Evolutionary conservation across 2,329 filamentous ascomycete genomes (phyloP).

Genomic region (Colletotrichum tanaceti): DNA sequence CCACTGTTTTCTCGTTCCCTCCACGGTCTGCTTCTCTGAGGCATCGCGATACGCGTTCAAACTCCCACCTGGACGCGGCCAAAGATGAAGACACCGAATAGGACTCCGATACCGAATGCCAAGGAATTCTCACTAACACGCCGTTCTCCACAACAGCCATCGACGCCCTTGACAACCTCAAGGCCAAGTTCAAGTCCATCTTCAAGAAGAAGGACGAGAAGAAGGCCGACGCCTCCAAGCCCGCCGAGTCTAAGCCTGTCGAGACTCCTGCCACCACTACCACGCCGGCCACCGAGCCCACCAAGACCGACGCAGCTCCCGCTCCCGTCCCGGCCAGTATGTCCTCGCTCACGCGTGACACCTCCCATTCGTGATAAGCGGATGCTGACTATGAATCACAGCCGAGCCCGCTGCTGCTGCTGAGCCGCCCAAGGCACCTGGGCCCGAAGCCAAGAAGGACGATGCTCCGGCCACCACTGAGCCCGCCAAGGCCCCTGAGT

Average conservation of each 20-base stretch:
- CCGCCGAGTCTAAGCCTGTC: slow-evolving; percentile 42
- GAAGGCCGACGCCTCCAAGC: slow-evolving; percentile 47
- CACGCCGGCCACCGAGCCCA: slow-evolving; percentile 46
- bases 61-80: not conserved
- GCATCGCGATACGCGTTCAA: too few relatives aligned
- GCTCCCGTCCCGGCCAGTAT: slow-evolving; percentile 37
- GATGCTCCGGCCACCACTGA: slow-evolving; percentile 33
- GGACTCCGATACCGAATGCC: slow-evolving; percentile 2
- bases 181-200: slow-evolving; percentile 65
- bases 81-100: not conserved
- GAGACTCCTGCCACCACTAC: slow-evolving; percentile 44
- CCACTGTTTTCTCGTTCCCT: slow-evolving; percentile 5
- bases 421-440: slow-evolving; percentile 39
- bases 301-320: slow-evolving; percentile 44
- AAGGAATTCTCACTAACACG: slow-evolving; percentile 27
- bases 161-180: slow-evolving; percentile 65
- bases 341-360: not conserved
- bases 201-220: slow-evolving; percentile 62
- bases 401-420: slow-evolving; percentile 38
- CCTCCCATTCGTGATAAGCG: not conserved
- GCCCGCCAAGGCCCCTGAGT: slow-evolving; percentile 40
- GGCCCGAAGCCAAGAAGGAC: slow-evolving; percentile 33
- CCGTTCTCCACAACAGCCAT: slow-evolving; percentile 52
- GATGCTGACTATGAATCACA: slow-evolving; percentile 15
- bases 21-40: not conserved